Evolutionary conservation across 2,329 filamentous ascomycete species (phyloP).

Genomic region (Stemphylium vesicarium): DNA sequence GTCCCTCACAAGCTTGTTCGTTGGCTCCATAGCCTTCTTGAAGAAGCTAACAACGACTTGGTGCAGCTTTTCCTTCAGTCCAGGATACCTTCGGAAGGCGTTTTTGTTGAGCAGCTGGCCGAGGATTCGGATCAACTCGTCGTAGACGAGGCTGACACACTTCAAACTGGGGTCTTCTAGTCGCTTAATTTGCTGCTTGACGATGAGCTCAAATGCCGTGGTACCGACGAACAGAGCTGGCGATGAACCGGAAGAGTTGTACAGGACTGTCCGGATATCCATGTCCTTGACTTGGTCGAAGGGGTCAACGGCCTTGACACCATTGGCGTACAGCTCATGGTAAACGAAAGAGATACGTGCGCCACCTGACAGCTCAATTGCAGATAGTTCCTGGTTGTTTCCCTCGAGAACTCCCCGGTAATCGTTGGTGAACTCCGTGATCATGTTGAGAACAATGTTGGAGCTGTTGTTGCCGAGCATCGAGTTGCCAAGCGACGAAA

Average conservation of each 20-base stretch:
- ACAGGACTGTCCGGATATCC: conserved; percentile 94
- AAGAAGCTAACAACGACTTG: conserved; percentile 91
- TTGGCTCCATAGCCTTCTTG: conserved; percentile 98
- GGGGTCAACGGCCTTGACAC: conserved; percentile 95
- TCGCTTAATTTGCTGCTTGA: conserved; percentile 97
- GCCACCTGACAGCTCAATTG: conserved; percentile 91
- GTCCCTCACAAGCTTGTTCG: conserved; percentile 94
- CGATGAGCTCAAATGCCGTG: conserved; percentile 96
- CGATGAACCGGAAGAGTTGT: conserved; percentile 98
- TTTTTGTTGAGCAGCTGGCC: conserved; percentile 87
- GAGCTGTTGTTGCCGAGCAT: conserved; percentile 96
- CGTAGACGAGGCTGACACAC: conserved; percentile 96
- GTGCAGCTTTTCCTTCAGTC: conserved; percentile 96
- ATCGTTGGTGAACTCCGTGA: conserved; percentile 97
- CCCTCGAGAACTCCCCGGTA: conserved; percentile 96
- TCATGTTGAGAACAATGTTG: conserved; percentile 97
- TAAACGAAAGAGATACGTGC: conserved; percentile 99
- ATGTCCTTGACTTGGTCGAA: conserved; percentile 98
- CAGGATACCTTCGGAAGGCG: conserved; percentile 91
- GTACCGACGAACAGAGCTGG: conserved; percentile 97
- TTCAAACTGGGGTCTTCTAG: conserved; percentile 96
- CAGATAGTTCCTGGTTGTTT: conserved; percentile 95
- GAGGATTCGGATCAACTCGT: conserved; percentile 95
- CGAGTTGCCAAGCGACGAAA: conserved; percentile 84
- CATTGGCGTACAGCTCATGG: conserved; percentile 97